These are phyloP conservation scores for Bruguiera sexangula DNA, from an alignment of 345 rosid genomes.

Conservation along the genomic window DNA sequence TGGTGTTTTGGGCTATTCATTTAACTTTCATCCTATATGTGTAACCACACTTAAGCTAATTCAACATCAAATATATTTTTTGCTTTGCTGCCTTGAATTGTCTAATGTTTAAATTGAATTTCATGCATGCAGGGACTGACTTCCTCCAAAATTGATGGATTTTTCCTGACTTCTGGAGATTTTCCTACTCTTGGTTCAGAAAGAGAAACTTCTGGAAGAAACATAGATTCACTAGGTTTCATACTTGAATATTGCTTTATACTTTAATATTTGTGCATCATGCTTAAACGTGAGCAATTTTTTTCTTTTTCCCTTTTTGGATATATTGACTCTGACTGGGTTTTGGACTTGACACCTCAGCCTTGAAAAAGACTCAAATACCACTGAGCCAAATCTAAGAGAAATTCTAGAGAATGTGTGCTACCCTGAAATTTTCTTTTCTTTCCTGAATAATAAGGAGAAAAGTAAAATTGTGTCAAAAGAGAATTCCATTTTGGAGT, in stretches of 20 bases:
- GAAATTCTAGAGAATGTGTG: too few species aligned
- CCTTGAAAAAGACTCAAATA: too few species aligned
- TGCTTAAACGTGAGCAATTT: conserved; percentile 1
- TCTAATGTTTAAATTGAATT: background rate
- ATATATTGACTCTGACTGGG: too few species aligned
- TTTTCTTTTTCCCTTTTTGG: background rate
- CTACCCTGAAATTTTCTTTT: too few species aligned
- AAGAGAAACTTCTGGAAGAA: conserved; percentile 54
- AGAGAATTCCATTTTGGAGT: too few species aligned
- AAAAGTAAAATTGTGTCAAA: too few species aligned
- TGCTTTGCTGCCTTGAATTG: too few species aligned
- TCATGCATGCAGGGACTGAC: conserved; percentile 53
- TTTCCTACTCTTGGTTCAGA: conserved; percentile 93
- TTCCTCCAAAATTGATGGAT: conserved; percentile 64
- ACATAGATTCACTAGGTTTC: conserved; percentile 62
- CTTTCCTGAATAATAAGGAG: too few species aligned
- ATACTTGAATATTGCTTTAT: conserved; percentile 10
- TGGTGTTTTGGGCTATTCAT: background rate
- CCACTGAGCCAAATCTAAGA: too few species aligned
- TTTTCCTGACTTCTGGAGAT: conserved; percentile 84
- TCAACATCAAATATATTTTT: background rate
- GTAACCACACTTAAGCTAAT: background rate
- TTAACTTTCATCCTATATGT: background rate
- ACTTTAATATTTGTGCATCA: conserved; percentile 3
- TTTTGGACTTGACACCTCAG: too few species aligned